These are phyloP conservation scores for Aspergillus sp. DNA, from an alignment of 2,329 filamentous ascomycete genomes.

Conservation along the genomic window DNA sequence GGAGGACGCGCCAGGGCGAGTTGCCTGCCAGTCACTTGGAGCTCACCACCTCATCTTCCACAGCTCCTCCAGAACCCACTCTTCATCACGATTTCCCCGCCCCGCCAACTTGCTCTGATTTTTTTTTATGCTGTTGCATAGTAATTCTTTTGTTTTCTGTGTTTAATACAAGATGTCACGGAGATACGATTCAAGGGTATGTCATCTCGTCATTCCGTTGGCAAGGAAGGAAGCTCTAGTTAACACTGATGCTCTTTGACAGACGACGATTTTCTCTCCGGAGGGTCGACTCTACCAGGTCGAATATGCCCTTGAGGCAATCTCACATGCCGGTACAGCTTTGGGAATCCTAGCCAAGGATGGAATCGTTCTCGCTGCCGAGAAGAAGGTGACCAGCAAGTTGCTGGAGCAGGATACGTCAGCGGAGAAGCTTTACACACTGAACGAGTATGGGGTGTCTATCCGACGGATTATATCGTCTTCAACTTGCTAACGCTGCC, in stretches of 20 bases:
- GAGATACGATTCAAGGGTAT: constrained; percentile 93
- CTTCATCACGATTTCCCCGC: constrained; percentile 10
- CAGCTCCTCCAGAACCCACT: constrained; percentile 12
- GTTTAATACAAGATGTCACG: constrained; percentile 69
- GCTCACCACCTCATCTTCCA: constrained; percentile 24
- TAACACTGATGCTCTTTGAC: constrained; percentile 29
- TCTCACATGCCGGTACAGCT: constrained; percentile 95
- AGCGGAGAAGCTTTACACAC: constrained; percentile 98
- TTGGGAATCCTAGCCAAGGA: constrained; percentile 96
- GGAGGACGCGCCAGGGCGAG: constrained; percentile 28
- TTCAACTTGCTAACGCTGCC: constrained; percentile 9
- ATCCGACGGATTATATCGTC: not conserved
- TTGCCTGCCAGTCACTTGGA: constrained; percentile 31
- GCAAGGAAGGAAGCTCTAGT: constrained; percentile 24
- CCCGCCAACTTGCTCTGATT: constrained; percentile 3
- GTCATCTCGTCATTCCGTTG: constrained; percentile 26
- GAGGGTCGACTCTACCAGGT: constrained; percentile 98
- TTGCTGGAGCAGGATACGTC: constrained; percentile 98
- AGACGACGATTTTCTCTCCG: constrained; percentile 99
- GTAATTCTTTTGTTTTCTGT: constrained; percentile 4
- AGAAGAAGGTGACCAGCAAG: constrained; percentile 99
- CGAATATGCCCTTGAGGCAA: constrained; percentile 97
- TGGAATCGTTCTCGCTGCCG: constrained; percentile 95
- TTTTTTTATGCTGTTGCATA: constrained; percentile 1
- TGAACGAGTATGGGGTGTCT: constrained; percentile 74